Base-by-base conservation (phyloP, 441 rosid species). In the Aquilaria agallochum region DNA sequence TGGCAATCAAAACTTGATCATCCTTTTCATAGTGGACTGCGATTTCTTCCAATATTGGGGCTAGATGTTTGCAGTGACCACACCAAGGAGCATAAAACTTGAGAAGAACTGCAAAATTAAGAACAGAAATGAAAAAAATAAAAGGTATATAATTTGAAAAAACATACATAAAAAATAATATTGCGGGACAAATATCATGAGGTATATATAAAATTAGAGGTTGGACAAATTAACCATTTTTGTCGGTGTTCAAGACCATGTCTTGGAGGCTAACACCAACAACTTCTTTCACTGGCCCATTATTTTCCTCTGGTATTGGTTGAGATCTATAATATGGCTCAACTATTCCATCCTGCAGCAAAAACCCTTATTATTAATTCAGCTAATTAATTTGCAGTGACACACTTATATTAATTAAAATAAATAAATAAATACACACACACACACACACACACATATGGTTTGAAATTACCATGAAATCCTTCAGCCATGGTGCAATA, bases 61-160 rank as follows among this genome's bases (percentile, higher is more conserved):
- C 99, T 75, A 95, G 64, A 45, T 83, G 76, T 67, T 92, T 79
- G 89, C 98, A 92, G 69, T 95, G 97, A 65, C 99, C 98, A 66
- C 98, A 92, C 99, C 99, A 90, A 0, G 98, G 98, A 51, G 99
- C 98, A 64, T 95, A 95, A 69, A 95, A 92, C 77, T 92, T 98
- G 9, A 95, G 64, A 55, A 95, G 77, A 60, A 95, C 99, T 95
- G 89, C 80, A 80, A 7, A 45, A 36, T 58, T 44, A 66, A 52
- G 45, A 8, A 40, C 45, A 40, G 7, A 5, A 6, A 40, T 40
- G 45, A 20, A 20, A 20, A 20, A 20, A 20, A 20, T 20, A 20
- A 20, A 20, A 20, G 27, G 27, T 20, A 20, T 1, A 20, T 20
- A 1, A 20, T 20, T 20, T 20, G 27, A 20, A 20, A 1, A 20